A percentile compares a stretch with the other conserved stretches of the same genome.
These are phyloP conservation scores for Tephrocybe sp. DNA, from an alignment of 768 basidiomycete species.

Conservation along the genomic window DNA sequence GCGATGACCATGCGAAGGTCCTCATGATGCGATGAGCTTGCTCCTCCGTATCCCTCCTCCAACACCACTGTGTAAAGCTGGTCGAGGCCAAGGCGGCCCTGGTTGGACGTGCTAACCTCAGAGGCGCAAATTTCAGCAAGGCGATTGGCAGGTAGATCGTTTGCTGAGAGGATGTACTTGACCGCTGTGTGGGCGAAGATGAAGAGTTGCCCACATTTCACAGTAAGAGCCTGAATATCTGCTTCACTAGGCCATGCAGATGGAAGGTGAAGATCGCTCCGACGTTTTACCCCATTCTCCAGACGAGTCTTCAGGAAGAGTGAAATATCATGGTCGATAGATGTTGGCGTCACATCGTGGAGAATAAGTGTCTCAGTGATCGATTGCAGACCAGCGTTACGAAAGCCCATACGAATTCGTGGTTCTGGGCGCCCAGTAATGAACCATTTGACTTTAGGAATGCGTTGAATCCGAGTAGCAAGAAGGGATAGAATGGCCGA, in stretches of 20 bases:
- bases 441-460: neutral
- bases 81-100: neutral
- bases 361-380: neutral
- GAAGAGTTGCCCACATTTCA: neutral
- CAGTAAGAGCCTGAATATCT: neutral
- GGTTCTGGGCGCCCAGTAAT: conserved; percentile 3
- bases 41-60: neutral
- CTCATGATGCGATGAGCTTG: neutral
- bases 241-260: neutral
- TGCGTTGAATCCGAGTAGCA: neutral
- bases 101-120: neutral
- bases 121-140: neutral
- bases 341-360: neutral
- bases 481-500: neutral
- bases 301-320: neutral
- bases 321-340: neutral
- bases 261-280: neutral
- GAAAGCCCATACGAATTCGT: neutral
- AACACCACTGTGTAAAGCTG: neutral
- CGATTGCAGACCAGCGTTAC: neutral
- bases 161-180: neutral
- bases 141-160: neutral
- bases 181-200: neutral
- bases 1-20: neutral
- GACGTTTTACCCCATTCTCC: neutral